Percentiles rank a stretch among this genome's conserved stretches.
Conservation (phyloP, 2,329 filamentous ascomycete genomes). For the Septoria petroselini region DNA sequence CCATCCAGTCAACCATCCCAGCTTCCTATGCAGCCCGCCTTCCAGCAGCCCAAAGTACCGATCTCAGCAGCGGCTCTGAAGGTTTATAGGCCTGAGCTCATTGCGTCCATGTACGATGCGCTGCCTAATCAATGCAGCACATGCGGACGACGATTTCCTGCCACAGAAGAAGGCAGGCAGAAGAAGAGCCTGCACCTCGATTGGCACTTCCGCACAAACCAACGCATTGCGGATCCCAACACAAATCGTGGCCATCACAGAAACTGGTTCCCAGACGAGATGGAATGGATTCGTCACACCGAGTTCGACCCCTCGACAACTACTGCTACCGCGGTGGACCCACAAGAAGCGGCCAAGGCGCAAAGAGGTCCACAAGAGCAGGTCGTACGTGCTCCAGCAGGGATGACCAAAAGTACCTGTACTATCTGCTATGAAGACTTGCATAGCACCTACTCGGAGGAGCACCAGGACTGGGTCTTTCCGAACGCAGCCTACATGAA, state of each 20-base stretch:
- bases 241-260: slow-evolving; percentile 78
- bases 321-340: slow-evolving; percentile 42
- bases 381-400: slow-evolving; percentile 80
- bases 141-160: slow-evolving; percentile 82
- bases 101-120: slow-evolving; percentile 73
- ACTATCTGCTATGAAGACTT: slow-evolving; percentile 96
- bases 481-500: slow-evolving; percentile 79
- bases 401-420: slow-evolving; percentile 71
- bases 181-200: slow-evolving; percentile 92
- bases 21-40: slow-evolving; percentile 10
- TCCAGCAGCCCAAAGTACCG: slow-evolving; percentile 23
- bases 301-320: slow-evolving; percentile 66
- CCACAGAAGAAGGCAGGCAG: slow-evolving; percentile 71
- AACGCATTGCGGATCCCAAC: slow-evolving; percentile 79
- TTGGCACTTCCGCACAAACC: slow-evolving; percentile 95
- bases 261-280: slow-evolving; percentile 91
- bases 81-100: slow-evolving; percentile 65
- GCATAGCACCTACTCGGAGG: slow-evolving; percentile 85
- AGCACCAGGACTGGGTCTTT: slow-evolving; percentile 96
- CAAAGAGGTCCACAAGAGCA: slow-evolving; percentile 60
- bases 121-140: slow-evolving; percentile 85
- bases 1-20: slow-evolving; percentile 26
- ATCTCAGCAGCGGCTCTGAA: slow-evolving; percentile 35
- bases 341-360: slow-evolving; percentile 41
- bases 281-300: slow-evolving; percentile 84